Percentiles rank a stretch among this genome's conserved stretches.
Evolutionary conservation across 1,139 yeast species (phyloP).

Genomic region (Suhomyces wounanorum): DNA sequence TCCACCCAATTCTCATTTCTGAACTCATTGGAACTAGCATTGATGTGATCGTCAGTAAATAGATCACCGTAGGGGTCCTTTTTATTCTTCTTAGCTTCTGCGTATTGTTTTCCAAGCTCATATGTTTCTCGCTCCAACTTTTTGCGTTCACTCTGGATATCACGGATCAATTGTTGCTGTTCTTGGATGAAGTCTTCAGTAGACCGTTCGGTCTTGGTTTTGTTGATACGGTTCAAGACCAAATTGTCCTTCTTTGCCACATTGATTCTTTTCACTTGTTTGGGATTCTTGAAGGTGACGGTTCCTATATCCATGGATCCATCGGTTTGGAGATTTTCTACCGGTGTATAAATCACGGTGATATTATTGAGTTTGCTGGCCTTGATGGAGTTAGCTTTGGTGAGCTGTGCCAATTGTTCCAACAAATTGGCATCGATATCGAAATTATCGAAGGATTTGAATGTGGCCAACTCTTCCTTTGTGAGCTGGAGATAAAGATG

Average conservation of each 20-base stretch:
- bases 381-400: constrained; percentile 78
- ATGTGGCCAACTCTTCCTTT: constrained; percentile 36
- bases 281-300: constrained; percentile 66
- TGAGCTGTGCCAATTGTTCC: constrained; percentile 68
- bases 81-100: constrained; percentile 33
- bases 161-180: constrained; percentile 40
- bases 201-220: constrained; percentile 53
- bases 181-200: constrained; percentile 55
- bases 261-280: constrained; percentile 54
- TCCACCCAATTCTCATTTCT: constrained; percentile 62
- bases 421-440: constrained; percentile 55
- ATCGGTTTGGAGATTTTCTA: constrained; percentile 68
- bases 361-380: constrained; percentile 74
- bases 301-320: constrained; percentile 85
- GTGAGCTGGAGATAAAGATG: constrained; percentile 71
- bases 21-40: constrained; percentile 52
- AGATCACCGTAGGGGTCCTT: constrained; percentile 60
- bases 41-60: constrained; percentile 50
- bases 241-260: constrained; percentile 62
- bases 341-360: constrained; percentile 75
- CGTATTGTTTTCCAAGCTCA: constrained; percentile 27
- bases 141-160: constrained; percentile 35
- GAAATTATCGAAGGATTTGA: constrained; percentile 32
- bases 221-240: constrained; percentile 65
- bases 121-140: constrained; percentile 33